phyloP scores from a whole-genome alignment of 345 rosid genomes.

The Hirschfeldia incana region DNA sequence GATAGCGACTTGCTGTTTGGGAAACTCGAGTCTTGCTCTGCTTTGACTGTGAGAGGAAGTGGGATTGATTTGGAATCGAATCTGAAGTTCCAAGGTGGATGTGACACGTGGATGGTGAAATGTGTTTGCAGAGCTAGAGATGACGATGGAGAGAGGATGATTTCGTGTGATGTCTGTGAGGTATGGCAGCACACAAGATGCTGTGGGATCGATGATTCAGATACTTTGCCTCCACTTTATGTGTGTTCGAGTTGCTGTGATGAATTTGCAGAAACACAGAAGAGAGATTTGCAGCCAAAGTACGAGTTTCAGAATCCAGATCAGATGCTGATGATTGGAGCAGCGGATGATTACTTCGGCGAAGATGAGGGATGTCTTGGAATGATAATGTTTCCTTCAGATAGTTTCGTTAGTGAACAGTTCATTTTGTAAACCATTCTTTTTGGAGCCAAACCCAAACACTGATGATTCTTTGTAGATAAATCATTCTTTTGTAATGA shows the following conservation, averaged over 20 bases:
- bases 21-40: constrained; percentile 53
- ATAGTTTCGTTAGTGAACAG: constrained; percentile 13
- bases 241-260: constrained; percentile 67
- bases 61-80: constrained; percentile 48
- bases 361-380: constrained; percentile 20
- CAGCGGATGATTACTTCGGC: constrained; percentile 18
- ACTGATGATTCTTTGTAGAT: constrained; percentile 3
- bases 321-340: constrained; percentile 35
- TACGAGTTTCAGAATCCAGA: constrained; percentile 36
- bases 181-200: constrained; percentile 94
- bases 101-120: constrained; percentile 72
- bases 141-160: constrained; percentile 95
- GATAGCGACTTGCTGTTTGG: constrained; percentile 52
- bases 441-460: constrained; percentile 5
- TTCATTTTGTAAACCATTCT: constrained; percentile 13
- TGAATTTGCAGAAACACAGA: constrained; percentile 46
- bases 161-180: constrained; percentile 79
- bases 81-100: constrained; percentile 64
- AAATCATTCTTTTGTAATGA: background rate
- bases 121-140: constrained; percentile 78
- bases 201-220: constrained; percentile 66
- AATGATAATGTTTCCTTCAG: constrained; percentile 33
- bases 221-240: constrained; percentile 70
- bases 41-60: constrained; percentile 51
- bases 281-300: constrained; percentile 34